These are phyloP conservation scores for Backusella luteola DNA, from an alignment of 192 early-diverging fungal species.

Conservation along the genomic window DNA sequence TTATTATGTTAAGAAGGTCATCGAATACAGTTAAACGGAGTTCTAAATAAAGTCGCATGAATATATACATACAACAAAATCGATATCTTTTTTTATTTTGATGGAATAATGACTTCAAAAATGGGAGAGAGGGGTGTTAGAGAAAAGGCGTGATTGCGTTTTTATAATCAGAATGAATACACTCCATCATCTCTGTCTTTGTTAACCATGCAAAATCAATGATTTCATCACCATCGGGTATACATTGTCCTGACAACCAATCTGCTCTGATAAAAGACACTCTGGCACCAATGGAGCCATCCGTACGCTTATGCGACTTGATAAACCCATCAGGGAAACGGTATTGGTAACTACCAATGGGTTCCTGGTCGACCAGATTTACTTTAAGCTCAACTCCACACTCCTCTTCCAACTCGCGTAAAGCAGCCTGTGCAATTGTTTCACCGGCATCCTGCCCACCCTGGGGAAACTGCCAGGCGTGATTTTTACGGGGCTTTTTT, in stretches of 20 bases:
- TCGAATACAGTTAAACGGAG: conserved; percentile 36
- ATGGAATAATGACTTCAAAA: background rate
- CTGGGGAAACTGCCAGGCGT: conserved; percentile 76
- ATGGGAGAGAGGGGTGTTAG: conserved; percentile 15
- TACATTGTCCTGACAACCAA: conserved; percentile 76
- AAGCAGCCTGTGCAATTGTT: conserved; percentile 69
- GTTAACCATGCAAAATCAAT: conserved; percentile 76
- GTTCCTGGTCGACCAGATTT: conserved; percentile 73
- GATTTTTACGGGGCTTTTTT: conserved; percentile 55
- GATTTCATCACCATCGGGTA: conserved; percentile 55
- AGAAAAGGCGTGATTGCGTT: conserved; percentile 49
- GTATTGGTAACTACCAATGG: conserved; percentile 62
- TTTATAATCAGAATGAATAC: conserved; percentile 52
- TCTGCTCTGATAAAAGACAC: conserved; percentile 48
- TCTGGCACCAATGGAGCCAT: conserved; percentile 21
- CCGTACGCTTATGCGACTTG: background rate
- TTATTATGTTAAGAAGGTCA: conserved; percentile 46
- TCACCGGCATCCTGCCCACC: conserved; percentile 62
- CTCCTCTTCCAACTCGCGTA: conserved; percentile 63
- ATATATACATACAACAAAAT: background rate
- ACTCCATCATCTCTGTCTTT: conserved; percentile 60
- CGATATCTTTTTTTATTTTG: background rate
- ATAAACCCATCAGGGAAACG: conserved; percentile 27
- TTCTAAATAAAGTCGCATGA: conserved; percentile 6
- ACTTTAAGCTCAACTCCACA: conserved; percentile 74